Evolutionary conservation across 345 rosid species (phyloP), one percentile per base, ranked within the genome.

Genomic region (Aegle marmelos): DNA sequence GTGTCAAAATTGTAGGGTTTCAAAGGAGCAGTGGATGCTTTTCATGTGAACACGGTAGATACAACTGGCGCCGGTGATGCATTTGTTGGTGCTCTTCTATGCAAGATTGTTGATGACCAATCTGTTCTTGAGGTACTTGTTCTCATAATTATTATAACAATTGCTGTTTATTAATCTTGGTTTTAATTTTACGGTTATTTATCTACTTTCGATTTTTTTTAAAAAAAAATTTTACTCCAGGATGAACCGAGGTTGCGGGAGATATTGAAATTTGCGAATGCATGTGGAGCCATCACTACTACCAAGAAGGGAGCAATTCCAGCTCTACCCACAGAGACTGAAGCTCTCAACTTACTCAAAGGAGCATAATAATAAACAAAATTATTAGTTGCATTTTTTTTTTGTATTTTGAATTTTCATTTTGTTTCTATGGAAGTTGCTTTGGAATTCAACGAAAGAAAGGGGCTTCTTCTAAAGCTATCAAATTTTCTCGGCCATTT

Each of bases 11-110:
- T 79, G 41, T 82, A 96, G 98, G 48, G 84, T 61, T 96, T 94
- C 90, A 89, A 73, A 45, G 99, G 99, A 66, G 27, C 87, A 11
- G 98, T 96, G 78, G 94, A 89, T 48, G 91, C 87, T 37, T 96
- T 91, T 86, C 95, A 82, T 78, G 98, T 94, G 60, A 74, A 92
- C 0, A 66, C 98, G 0, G 87, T 96, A 19, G 99, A 96, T 81
- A 92, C 99, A 76, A 96, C 99, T 2, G 98, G 99, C 53, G 99
- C 99, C 28, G 99, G 99, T 58, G 99, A 96, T 82, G 78, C 99
- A 17, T 96, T 90, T 72, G 91, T 96, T 1, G 99, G 99, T 50
- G 97, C 99, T 19, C 85, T 96, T 68, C 88, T 96, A 22, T 82
- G 89, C 90, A 92, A 88, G 88, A 70, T 92, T 77, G 98, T 94